Conservation (phyloP, 2,329 filamentous ascomycete genomes). For the Atkinsonella texensis region DNA sequence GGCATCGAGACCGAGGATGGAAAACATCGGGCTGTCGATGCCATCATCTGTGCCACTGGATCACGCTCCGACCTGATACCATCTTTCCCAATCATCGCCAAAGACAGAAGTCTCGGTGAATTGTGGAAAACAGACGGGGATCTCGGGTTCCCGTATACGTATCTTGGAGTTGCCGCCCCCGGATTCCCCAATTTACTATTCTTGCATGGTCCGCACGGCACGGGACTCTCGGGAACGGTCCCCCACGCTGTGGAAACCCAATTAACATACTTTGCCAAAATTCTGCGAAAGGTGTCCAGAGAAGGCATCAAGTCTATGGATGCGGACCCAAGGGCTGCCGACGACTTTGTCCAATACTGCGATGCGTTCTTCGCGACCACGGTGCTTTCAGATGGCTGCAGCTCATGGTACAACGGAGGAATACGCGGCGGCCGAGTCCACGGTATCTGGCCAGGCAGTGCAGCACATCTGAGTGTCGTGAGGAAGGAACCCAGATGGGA, state of each 20-base stretch:
- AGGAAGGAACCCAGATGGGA: conserved; percentile 43
- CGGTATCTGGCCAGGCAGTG: conserved; percentile 59
- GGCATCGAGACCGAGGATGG: conserved; percentile 52
- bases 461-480: conserved; percentile 47
- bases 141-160: conserved; percentile 54
- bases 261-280: conserved; percentile 50
- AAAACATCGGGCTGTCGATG: conserved; percentile 43
- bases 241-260: conserved; percentile 57
- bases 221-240: conserved; percentile 51
- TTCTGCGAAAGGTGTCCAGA: conserved; percentile 52
- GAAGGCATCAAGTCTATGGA: conserved; percentile 54
- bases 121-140: conserved; percentile 44
- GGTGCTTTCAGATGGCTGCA: conserved; percentile 49
- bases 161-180: conserved; percentile 50
- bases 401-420: conserved; percentile 61
- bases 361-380: conserved; percentile 43
- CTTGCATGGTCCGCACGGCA: conserved; percentile 47
- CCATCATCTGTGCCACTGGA: conserved; percentile 57
- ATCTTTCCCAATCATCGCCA: conserved; percentile 46
- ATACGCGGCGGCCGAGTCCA: conserved; percentile 50
- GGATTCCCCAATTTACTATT: conserved; percentile 58
- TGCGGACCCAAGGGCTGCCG: conserved; percentile 45
- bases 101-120: conserved; percentile 38
- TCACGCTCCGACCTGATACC: conserved; percentile 48
- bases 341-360: conserved; percentile 50